These are phyloP conservation scores for Pterocarpus santalinus DNA, from an alignment of 306 rosid genomes.

Conservation along the genomic window DNA sequence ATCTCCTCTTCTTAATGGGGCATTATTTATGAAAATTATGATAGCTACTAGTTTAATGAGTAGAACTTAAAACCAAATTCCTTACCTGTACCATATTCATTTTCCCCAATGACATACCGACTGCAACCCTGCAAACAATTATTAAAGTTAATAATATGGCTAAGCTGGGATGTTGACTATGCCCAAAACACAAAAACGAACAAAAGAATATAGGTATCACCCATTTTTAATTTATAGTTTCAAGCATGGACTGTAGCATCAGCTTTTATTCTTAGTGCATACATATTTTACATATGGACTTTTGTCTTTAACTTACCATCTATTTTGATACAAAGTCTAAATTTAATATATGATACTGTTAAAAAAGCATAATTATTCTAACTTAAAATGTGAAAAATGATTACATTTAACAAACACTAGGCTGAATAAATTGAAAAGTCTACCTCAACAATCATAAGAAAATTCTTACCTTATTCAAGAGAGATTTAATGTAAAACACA, in stretches of 20 bases:
- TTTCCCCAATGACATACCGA: constrained; percentile 75
- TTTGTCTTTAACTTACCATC: background rate
- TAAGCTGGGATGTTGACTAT: no score
- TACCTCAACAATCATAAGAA: background rate
- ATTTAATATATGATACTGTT: no score
- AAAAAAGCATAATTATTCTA: background rate
- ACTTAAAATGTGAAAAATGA: constrained; percentile 7
- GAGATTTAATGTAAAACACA: background rate
- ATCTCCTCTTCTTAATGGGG: no score
- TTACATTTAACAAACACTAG: constrained; percentile 24
- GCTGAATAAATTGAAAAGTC: constrained; percentile 19
- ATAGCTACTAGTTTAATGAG: constrained; percentile 13
- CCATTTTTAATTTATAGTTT: background rate
- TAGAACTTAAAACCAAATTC: constrained; percentile 19
- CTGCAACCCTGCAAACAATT: constrained; percentile 80
- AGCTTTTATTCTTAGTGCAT: no score
- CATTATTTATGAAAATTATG: constrained; percentile 17
- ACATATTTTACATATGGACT: background rate
- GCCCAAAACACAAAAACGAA: constrained; percentile 12
- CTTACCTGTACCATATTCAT: constrained; percentile 80
- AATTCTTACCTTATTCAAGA: background rate
- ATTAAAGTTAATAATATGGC: no score
- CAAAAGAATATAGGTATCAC: background rate
- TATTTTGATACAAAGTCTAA: background rate
- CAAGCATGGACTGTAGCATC: background rate